Evolutionary conservation across 2,329 filamentous ascomycete genomes (phyloP), one percentile per base, ranked within the genome.

Genomic region (Zarea fungicola): DNA sequence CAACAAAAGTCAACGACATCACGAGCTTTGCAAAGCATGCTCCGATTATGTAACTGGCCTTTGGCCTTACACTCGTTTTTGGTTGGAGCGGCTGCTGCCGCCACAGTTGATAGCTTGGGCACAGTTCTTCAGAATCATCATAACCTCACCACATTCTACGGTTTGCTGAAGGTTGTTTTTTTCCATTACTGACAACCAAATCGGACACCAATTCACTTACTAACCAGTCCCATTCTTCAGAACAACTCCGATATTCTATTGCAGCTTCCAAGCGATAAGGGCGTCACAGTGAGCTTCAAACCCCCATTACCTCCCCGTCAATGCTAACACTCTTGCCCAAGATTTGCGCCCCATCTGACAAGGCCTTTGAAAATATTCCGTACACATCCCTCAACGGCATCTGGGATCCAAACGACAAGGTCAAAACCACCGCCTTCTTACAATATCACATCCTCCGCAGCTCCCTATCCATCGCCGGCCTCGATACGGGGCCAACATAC

Each of bases 361-460:
- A 69, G 2, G 80, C 80, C 14, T 82, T 84, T 64, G 67, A 73
- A 16, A 69, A 73, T 45, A 77, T 81, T 43, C 70, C 71, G 9
- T 77, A 73, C 54, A 75, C 72, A n/a, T 68, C 71, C 9, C 64
- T 80, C 31, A 65, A 68, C 22, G 70, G 70, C 43, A 57, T 77
- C n/a, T 75, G 69, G 60, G 63, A 70, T 8, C 60, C 68, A 8
- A 66, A 77, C 5, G 63, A 76, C 56, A 60, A 64, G 42, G 64
- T 67, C 32, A 67, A 78, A 8, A 65, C 71, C 4, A 62, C 71
- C n/a, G 62, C 65, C 28, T 71, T 85, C 26, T 71, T 86, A 5
- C 66, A 74, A 43, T 86, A 86, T 62, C 82, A 86, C 64, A 74
- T 85, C 43, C 66, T 85, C 22, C 68, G 74, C 43, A 75, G 73